Evolutionary conservation across 768 basidiomycete species (phyloP).

Genomic region (Leccinum olivaceopallidum): DNA sequence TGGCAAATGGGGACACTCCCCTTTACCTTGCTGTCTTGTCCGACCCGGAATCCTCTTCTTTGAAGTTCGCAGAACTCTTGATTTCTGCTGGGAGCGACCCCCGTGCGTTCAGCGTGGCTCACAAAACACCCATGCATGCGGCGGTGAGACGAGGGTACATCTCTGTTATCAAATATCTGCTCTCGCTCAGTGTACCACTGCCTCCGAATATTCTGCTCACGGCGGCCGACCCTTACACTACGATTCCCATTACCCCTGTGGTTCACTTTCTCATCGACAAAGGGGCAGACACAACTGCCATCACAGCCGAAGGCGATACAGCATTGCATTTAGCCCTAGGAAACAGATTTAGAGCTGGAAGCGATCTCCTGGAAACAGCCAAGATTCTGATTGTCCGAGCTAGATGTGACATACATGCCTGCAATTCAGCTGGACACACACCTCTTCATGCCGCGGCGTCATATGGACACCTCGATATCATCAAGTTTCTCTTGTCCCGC

Average conservation of each 20-base stretch:
- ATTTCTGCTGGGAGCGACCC: not conserved
- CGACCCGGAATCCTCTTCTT: not conserved
- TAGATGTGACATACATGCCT: not conserved
- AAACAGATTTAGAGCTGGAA: rapidly evolving
- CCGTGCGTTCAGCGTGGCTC: rapidly evolving
- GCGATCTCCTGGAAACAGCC: not conserved
- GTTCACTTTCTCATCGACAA: not conserved
- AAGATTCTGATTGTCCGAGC: not conserved
- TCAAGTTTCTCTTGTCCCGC: not conserved
- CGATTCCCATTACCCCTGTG: not conserved
- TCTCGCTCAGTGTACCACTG: not conserved
- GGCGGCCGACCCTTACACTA: not conserved
- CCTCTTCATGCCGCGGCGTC: not conserved
- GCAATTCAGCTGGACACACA: not conserved
- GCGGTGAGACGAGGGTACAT: not conserved
- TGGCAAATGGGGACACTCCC: not conserved
- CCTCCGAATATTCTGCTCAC: not conserved
- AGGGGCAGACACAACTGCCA: not conserved
- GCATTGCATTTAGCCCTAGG: not conserved
- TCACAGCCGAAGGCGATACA: not conserved
- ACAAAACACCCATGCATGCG: not conserved
- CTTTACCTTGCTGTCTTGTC: not conserved
- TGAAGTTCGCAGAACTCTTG: not conserved
- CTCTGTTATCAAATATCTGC: not conserved
- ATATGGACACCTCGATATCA: not conserved